Base-by-base conservation (phyloP, 1,139 yeast species). In the Blastobotrys petasosporus region DNA sequence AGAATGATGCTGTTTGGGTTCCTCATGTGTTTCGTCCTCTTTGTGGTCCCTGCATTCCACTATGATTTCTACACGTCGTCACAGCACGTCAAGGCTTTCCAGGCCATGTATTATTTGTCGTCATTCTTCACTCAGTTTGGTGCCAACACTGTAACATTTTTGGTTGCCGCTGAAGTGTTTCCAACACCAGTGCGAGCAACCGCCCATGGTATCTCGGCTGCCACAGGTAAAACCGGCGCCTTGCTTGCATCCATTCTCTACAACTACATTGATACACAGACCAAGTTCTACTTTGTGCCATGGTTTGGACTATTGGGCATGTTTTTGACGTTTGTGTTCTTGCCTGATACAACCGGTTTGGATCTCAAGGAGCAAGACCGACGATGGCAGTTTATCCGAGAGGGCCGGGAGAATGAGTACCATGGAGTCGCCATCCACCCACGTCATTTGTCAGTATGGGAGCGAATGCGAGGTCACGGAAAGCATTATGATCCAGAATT, bases 131-230 rank as follows among this genome's bases (percentile, higher is more conserved):
- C 79, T 66, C 81, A 80, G 68, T 80, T 77, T 54, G 85, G 85
- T 52, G 97, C 98, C 64, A 92, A 92, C 76, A 79, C 90, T 51
- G 94, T 97, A 43, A 92, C 98, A 49, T 92, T 92, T 70, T 78
- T 92, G 61, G 80, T 87, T 60, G 97, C 98, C 42, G 98, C 97
- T 68, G 98, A 92, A 74, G 77, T 82, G 62, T 92, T 76, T 86
- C 98, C 98, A 65, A 92, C 98, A 42, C 79, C 94, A 71, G 87
- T 88, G 73, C 86, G 98, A 79, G 92, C 97, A 38, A 82, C 97
- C 57, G 97, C 97, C 47, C 98, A 92, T 66, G 98, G 98, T 76
- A 72, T 92, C 54, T 86, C 96, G 57, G 98, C 98, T 55, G 97
- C 95, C 46, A 66, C 80, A 44, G 98, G 98, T 77, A 92, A 92